Conservation (phyloP, 1,284 basidiomycete genomes). For the Melampsora americana region DNA sequence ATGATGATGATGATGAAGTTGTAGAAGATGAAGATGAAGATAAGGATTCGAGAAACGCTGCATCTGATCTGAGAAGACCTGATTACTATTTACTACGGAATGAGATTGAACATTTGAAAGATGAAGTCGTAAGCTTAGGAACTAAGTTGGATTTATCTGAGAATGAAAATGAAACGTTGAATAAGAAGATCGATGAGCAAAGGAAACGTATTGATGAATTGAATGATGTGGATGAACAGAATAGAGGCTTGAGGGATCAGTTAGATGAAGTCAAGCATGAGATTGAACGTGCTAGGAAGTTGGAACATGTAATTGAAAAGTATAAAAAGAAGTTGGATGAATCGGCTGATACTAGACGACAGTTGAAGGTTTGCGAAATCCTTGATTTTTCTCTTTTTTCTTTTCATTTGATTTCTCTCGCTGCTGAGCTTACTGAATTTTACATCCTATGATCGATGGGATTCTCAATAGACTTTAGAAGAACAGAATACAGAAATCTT, state of each 20-base stretch:
- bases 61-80: constrained; percentile 60
- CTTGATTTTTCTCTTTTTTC: constrained; percentile 7
- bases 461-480: constrained; percentile 67
- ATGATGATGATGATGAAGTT: constrained; percentile 17
- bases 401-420: constrained; percentile 25
- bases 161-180: constrained; percentile 21
- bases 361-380: constrained; percentile 66
- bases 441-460: neutral
- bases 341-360: constrained; percentile 77
- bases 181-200: constrained; percentile 18
- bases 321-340: constrained; percentile 98
- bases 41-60: constrained; percentile 3
- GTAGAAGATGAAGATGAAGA: constrained; percentile 11
- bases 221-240: constrained; percentile 72
- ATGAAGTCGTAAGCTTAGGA: constrained; percentile 63
- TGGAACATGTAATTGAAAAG: constrained; percentile 96
- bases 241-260: constrained; percentile 78
- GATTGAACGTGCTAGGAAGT: constrained; percentile 83
- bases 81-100: constrained; percentile 64
- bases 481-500: constrained; percentile 87
- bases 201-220: constrained; percentile 67
- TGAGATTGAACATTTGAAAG: constrained; percentile 66
- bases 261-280: constrained; percentile 84
- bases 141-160: constrained; percentile 16
- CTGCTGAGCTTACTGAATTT: constrained; percentile 3